Evolutionary conservation across 2,329 filamentous ascomycete species (phyloP).

Genomic region (Ophiocordyceps camponoti-leonardi): DNA sequence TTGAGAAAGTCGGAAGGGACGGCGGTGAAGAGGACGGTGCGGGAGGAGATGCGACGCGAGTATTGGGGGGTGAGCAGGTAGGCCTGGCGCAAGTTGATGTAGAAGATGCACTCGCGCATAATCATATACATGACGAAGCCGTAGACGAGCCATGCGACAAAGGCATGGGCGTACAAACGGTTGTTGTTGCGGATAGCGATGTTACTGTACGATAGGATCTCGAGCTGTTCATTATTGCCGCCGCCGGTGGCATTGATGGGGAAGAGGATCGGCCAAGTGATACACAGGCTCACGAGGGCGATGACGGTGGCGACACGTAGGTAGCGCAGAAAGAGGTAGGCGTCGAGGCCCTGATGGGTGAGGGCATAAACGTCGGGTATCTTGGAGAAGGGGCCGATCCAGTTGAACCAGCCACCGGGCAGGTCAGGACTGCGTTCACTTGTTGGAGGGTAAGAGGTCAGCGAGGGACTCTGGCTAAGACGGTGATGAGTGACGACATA

Average conservation of each 20-base stretch:
- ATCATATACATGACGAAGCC: conserved; percentile 79
- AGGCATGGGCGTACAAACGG: conserved; percentile 64
- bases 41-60: conserved; percentile 68
- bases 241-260: conserved; percentile 75
- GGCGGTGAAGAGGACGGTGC: conserved; percentile 79
- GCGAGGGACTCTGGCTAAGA: no score
- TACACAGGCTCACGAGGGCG: conserved; percentile 59
- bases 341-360: conserved; percentile 76
- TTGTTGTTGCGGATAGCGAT: conserved; percentile 30
- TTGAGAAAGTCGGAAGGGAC: conserved; percentile 65
- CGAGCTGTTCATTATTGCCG: conserved; percentile 44
- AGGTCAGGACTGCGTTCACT: conserved; percentile 40
- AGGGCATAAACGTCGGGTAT: conserved; percentile 61
- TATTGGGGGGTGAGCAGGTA: conserved; percentile 75
- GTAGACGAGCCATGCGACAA: conserved; percentile 70
- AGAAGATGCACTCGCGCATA: conserved; percentile 79
- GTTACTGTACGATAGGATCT: conserved; percentile 20
- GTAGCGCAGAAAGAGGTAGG: conserved; percentile 76
- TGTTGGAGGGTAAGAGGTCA: neutral
- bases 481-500: conserved; percentile 13
- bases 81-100: conserved; percentile 85
- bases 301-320: conserved; percentile 61
- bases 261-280: conserved; percentile 75
- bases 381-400: conserved; percentile 45
- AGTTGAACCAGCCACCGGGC: conserved; percentile 40